A percentile compares a stretch with the other conserved stretches of the same genome.
Evolutionary conservation across 2,329 filamentous ascomycete species (phyloP).

Genomic region (Claviceps monticola): DNA sequence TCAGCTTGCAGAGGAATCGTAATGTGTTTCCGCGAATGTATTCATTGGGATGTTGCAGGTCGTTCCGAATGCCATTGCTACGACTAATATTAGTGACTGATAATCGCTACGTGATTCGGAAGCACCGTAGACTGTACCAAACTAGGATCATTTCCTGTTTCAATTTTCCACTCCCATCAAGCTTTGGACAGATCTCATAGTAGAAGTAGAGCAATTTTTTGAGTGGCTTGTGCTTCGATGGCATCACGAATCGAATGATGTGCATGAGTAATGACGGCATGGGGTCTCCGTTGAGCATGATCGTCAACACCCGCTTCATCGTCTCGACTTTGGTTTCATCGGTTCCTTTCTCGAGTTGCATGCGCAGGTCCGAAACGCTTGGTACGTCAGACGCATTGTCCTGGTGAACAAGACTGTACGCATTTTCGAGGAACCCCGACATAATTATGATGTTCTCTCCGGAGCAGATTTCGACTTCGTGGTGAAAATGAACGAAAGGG

Average conservation of each 20-base stretch:
- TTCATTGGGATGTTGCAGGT: slow-evolving; percentile 94
- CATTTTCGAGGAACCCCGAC: slow-evolving; percentile 86
- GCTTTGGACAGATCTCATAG: slow-evolving; percentile 97
- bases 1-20: slow-evolving; percentile 90
- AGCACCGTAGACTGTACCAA: slow-evolving; percentile 43
- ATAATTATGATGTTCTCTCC: slow-evolving; percentile 36
- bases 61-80: slow-evolving; percentile 95
- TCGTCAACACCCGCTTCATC: slow-evolving; percentile 88
- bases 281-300: slow-evolving; percentile 96
- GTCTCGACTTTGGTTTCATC: slow-evolving; percentile 90
- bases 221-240: slow-evolving; percentile 85
- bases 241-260: slow-evolving; percentile 99
- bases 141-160: slow-evolving; percentile 99
- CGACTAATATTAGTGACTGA: neutral
- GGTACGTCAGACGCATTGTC: slow-evolving; percentile 94
- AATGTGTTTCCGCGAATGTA: slow-evolving; percentile 97
- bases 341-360: slow-evolving; percentile 83
- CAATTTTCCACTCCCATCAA: slow-evolving; percentile 80
- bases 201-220: slow-evolving; percentile 99
- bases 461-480: neutral
- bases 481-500: neutral
- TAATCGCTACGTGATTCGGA: neutral
- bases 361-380: slow-evolving; percentile 78
- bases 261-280: slow-evolving; percentile 97
- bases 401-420: slow-evolving; percentile 94